These are phyloP conservation scores for Pittosporum tobira DNA, from an alignment of 129 eudicot genomes.

Conservation along the genomic window DNA sequence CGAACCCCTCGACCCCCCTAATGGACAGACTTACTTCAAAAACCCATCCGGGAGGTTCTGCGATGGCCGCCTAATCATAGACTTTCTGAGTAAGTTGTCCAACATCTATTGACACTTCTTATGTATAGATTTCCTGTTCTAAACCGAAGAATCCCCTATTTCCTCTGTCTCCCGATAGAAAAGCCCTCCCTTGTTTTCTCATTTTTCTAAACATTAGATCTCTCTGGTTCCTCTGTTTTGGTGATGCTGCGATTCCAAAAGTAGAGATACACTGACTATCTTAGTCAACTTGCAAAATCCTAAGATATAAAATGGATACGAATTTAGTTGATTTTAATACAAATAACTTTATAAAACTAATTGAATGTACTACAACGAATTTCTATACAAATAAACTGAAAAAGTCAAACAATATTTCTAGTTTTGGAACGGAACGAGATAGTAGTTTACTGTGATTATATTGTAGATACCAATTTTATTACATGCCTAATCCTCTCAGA, in stretches of 20 bases:
- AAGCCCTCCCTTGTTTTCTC: neutral
- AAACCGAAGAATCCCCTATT: neutral
- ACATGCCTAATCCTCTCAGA: neutral
- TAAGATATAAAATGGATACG: no score
- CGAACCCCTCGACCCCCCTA: constrained; percentile 37
- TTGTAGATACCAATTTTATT: neutral
- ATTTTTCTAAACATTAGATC: neutral
- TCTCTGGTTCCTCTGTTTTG: constrained; percentile 7
- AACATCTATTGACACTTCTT: neutral
- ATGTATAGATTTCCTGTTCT: neutral
- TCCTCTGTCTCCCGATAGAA: constrained; percentile 3
- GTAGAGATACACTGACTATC: no score
- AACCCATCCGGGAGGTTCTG: constrained; percentile 80
- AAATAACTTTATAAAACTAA: no score
- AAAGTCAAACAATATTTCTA: no score
- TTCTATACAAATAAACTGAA: no score
- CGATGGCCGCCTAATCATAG: constrained; percentile 78
- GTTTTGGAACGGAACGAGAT: no score
- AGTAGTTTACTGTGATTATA: neutral
- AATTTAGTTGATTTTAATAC: no score
- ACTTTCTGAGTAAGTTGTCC: constrained; percentile 54
- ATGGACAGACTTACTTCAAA: constrained; percentile 72
- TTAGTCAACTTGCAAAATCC: no score
- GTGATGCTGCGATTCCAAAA: no score
- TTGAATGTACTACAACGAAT: no score